Conservation (phyloP, 257 asterid genomes). For the Haberlea rhodopensis region DNA sequence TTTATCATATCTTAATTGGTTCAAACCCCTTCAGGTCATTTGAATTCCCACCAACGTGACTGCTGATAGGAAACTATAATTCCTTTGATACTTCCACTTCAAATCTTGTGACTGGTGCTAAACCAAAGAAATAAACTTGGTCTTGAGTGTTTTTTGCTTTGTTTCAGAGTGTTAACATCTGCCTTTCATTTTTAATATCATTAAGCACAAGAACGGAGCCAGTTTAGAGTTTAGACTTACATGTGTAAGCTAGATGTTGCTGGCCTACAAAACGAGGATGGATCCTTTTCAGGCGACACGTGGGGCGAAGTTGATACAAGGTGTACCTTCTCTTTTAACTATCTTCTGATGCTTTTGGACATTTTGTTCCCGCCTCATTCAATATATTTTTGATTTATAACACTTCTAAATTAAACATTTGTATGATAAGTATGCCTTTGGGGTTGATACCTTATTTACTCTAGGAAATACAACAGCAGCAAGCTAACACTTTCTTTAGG, state of each 20-base stretch:
- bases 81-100: no score
- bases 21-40: no score
- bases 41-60: no score
- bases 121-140: no score
- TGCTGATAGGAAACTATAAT: no score
- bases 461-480: constrained; percentile 3
- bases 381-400: no score
- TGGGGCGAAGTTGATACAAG: constrained; percentile 98
- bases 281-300: constrained; percentile 87
- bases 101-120: no score
- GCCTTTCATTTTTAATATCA: background rate
- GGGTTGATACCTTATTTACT: background rate
- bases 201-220: no score
- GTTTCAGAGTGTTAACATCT: constrained; percentile 12
- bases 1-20: no score
- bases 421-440: background rate
- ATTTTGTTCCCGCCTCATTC: background rate
- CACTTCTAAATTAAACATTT: background rate
- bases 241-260: constrained; percentile 59
- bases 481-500: constrained; percentile 37
- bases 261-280: constrained; percentile 85
- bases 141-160: constrained; percentile 1
- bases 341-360: background rate
- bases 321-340: constrained; percentile 31
- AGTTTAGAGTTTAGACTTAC: background rate